Evolutionary conservation across 805 yeast genomes (phyloP), one percentile per base, ranked within the genome.

Genomic region (Schwanniomyces polymorphus): DNA sequence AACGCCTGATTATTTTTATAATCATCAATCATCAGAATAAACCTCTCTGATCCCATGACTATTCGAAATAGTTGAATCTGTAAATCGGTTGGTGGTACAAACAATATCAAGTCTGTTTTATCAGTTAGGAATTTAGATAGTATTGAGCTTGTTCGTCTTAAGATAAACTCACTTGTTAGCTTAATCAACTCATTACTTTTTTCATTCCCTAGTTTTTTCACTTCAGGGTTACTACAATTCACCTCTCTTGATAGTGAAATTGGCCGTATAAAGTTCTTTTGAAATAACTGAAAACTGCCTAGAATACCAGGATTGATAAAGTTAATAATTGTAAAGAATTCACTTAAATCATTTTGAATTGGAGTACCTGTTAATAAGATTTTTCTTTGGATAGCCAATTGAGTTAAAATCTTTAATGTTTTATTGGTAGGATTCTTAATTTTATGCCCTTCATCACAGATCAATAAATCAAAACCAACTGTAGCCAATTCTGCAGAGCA

Each of bases 361-460:
- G 97, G 97, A 0, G 97, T 90, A 0, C 97, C 99, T 0, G 96
- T 82, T 6, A 94, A 68, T 5, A 92, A 58, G 2, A 92, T 69
- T 50, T 85, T 81, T 38, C 74, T 79, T 7, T 72, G 71, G 4
- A 85, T 75, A 37, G 81, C 68, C 14, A 91, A 64, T 4, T 48
- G 52, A 35, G 78, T 80, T 44, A 92, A 68, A 0, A 84, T 81
- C 48, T 81, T 82, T 43, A 90, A 69, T 0, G 87, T 82, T 63
- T 89, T 91, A 48, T 88, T 89, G 8, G 82, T 70, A 5, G 81
- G 74, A 55, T 82, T 88, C 57, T 92, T 94, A 54, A 94, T 74
- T 42, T 97, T 74, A 63, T 94, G 99, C 2, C 98, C 99, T 61
- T 94, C 99, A 64, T 94, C 99, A 64, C 97, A 94, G 0, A 94